Base-by-base conservation (phyloP, 1,284 basidiomycete species). In the Anthracocystis setariae region DNA sequence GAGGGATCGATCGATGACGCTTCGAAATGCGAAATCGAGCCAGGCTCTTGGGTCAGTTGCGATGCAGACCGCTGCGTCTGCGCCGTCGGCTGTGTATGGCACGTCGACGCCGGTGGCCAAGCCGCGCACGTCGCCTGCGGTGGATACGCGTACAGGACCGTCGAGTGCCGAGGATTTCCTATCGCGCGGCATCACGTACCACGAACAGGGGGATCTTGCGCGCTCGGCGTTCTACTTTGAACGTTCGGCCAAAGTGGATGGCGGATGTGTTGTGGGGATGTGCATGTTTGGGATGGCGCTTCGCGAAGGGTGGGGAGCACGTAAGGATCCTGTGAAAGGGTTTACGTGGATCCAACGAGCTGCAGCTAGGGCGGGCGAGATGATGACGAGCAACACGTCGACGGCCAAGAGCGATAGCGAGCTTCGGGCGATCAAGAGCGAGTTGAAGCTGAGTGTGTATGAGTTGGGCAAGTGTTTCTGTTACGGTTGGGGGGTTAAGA, bases 391-490 rank as follows among this genome's bases (percentile, higher is more conserved):
- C 39, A 58, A 43, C 29, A 66, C 86, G 86, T 40, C 79, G 64
- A 74, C 66, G 82, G 71, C 84, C 47, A 84, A 85, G 53, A 83
- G 79, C 47, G 78, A 82, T 35, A 69, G 64, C 10, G 81, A 81
- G 46, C 68, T 80, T 8, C 84, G 83, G 29, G 86, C 85, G 0
- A 85, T 87, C 18, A 86, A 84, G 56, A 88, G 86, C 35, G 93
- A 94, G 82, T 86, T 95, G 10, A 90, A 94, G 35, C 86, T 94
- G 25, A 92, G 92, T 2, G 91, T 94, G 45, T 93, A 94, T 80
- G 93, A 95, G 84, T 90, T 95, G 7, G 93, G 91, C 1, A 91
- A 93, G 82, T 93, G 92, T 81, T 94, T 93, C 83, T 92, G 91
- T 81, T 91, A 92, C 66, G 93, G 93, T 0, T 94, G 93, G 92